Percentiles rank a stretch among this genome's conserved stretches.
These are phyloP conservation scores for Pinus albicaulis DNA, from an alignment of 75 land plant genomes.

Conservation along the genomic window DNA sequence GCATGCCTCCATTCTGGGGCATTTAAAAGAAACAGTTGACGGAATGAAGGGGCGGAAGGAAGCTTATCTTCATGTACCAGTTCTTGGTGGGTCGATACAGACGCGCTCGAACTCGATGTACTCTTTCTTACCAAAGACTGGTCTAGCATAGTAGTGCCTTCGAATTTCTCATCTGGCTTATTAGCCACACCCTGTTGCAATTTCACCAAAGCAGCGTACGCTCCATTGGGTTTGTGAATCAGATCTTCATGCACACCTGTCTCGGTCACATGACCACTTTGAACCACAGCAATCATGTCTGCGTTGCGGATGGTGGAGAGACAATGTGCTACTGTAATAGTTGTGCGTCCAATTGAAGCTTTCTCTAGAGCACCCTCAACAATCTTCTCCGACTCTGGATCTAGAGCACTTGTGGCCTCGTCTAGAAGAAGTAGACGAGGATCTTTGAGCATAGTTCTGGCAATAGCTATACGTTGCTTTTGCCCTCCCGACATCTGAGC, in stretches of 20 bases:
- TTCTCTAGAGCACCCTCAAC: constrained; percentile 29
- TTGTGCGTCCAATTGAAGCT: constrained; percentile 27
- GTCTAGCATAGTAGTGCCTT: background rate
- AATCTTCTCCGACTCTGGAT: constrained; percentile 28
- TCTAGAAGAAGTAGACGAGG: constrained; percentile 30
- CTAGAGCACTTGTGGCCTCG: constrained; percentile 39
- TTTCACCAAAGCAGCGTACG: constrained; percentile 23
- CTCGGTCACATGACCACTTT: constrained; percentile 20
- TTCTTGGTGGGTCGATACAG: constrained; percentile 5
- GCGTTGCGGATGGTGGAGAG: constrained; percentile 35
- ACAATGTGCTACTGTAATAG: constrained; percentile 33
- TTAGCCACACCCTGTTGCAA: background rate
- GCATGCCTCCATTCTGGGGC: constrained; percentile 67
- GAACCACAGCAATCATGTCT: constrained; percentile 29
- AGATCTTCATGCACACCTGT: constrained; percentile 9
- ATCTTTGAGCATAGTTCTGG: constrained; percentile 23
- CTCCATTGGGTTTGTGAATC: constrained; percentile 5
- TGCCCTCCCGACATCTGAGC: constrained; percentile 35
- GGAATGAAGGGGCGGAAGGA: constrained; percentile 36
- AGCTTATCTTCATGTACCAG: background rate
- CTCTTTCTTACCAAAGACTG: constrained; percentile 10
- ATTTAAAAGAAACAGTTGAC: constrained; percentile 54
- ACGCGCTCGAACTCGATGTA: constrained; percentile 9
- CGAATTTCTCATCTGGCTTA: background rate
- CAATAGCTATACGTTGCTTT: constrained; percentile 36